phyloP scores from a whole-genome alignment of 1,284 basidiomycete genomes.

The Pseudozyma tsukubaensis region DNA sequence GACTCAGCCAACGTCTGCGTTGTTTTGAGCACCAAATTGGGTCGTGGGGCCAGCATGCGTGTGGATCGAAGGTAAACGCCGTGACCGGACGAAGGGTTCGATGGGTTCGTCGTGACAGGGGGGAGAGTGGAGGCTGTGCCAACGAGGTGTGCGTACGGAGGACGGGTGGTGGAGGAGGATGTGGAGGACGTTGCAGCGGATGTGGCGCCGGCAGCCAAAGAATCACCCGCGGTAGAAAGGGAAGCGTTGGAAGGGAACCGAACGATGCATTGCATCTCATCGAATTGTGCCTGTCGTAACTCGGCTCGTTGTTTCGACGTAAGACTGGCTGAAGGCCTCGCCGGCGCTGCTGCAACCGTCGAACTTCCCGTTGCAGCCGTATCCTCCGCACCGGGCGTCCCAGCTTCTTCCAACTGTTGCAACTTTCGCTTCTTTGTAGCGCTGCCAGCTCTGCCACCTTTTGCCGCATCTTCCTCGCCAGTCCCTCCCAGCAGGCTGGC shows the following conservation, averaged over 20 bases:
- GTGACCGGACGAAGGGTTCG: constrained; percentile 54
- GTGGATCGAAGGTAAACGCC: constrained; percentile 66
- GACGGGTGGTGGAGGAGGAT: constrained; percentile 26
- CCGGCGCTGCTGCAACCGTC: constrained; percentile 8
- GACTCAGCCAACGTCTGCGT: constrained; percentile 60
- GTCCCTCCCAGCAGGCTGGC: constrained; percentile 28
- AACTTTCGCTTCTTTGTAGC: constrained; percentile 49
- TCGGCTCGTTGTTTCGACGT: constrained; percentile 57
- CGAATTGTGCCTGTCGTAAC: constrained; percentile 59
- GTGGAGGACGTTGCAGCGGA: neutral
- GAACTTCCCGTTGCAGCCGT: constrained; percentile 5
- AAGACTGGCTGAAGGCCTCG: constrained; percentile 29
- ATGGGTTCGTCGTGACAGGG: constrained; percentile 50
- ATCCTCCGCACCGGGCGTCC: constrained; percentile 33
- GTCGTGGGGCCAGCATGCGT: constrained; percentile 62
- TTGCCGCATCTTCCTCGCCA: constrained; percentile 26
- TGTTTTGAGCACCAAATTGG: constrained; percentile 55
- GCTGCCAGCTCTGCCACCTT: constrained; percentile 21
- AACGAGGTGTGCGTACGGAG: constrained; percentile 64
- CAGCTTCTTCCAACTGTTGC: constrained; percentile 36
- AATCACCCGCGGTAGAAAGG: neutral
- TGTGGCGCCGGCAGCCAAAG: constrained; percentile 6
- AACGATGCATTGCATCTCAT: constrained; percentile 64
- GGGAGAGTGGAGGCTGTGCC: constrained; percentile 65
- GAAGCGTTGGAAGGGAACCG: constrained; percentile 51